phyloP scores from a whole-genome alignment of 345 rosid genomes.

The Eucalyptus albens region DNA sequence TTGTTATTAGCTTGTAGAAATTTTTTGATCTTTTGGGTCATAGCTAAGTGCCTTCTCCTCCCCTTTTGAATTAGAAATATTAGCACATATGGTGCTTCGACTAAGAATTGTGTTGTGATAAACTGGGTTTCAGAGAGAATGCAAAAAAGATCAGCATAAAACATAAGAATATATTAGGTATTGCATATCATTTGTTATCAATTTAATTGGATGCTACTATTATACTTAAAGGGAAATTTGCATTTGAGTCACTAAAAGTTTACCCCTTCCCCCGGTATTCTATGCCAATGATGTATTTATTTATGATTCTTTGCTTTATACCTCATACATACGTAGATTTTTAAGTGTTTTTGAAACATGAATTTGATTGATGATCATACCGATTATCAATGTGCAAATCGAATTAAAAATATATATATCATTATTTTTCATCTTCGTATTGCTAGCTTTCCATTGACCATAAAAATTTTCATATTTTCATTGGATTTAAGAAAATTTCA shows the following conservation, averaged over 20 bases:
- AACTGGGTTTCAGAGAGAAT: accelerated
- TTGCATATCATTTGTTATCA: background rate
- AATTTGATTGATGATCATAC: background rate
- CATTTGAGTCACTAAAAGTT: background rate
- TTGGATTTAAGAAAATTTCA: background rate
- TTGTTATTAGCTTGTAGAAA: no score
- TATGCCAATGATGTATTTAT: no score
- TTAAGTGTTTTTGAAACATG: background rate
- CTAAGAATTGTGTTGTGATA: background rate
- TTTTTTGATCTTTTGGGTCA: no score
- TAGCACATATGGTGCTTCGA: background rate
- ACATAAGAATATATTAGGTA: background rate
- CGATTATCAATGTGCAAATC: accelerated
- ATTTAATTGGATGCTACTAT: background rate
- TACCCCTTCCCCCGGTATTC: background rate
- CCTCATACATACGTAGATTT: accelerated
- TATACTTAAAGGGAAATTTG: background rate
- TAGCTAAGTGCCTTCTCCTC: no score
- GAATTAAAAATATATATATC: background rate
- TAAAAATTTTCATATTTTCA: accelerated
- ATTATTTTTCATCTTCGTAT: background rate
- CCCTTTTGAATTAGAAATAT: no score
- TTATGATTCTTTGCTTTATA: background rate
- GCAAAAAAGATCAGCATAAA: background rate
- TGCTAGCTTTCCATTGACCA: background rate